phyloP scores from a whole-genome alignment of 805 yeast species.

The Debaryomyces prosopidis region DNA sequence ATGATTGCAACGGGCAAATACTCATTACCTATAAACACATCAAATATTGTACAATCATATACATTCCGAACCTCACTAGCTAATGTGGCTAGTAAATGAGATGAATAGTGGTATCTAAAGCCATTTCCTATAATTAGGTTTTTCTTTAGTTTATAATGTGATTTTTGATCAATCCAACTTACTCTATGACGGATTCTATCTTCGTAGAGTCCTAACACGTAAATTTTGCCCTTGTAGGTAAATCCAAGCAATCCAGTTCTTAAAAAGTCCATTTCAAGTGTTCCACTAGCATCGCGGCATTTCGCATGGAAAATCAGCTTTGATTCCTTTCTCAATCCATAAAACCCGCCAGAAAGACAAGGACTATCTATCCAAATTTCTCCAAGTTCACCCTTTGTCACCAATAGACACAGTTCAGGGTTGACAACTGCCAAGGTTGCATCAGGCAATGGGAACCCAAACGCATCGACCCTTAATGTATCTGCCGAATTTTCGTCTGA shows the following conservation, averaged over 20 bases:
- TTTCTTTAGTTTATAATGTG: conserved; percentile 25
- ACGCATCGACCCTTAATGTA: conserved; percentile 74
- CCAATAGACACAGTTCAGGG: conserved; percentile 81
- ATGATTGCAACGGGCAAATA: conserved; percentile 82
- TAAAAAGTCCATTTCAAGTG: conserved; percentile 72
- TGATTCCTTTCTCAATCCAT: conserved; percentile 68
- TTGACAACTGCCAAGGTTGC: conserved; percentile 92
- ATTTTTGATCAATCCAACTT: conserved; percentile 60
- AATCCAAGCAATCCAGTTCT: conserved; percentile 93
- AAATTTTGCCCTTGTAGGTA: conserved; percentile 81
- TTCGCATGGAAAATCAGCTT: conserved; percentile 78
- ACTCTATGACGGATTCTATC: conserved; percentile 82
- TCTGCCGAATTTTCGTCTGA: conserved; percentile 43
- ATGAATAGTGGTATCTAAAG: conserved; percentile 74
- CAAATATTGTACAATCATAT: conserved; percentile 90
- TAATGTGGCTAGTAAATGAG: conserved; percentile 82
- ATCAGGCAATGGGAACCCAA: conserved; percentile 93
- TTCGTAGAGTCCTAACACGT: conserved; percentile 85
- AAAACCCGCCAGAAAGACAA: conserved; percentile 86
- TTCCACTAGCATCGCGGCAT: conserved; percentile 71
- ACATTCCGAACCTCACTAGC: conserved; percentile 79
- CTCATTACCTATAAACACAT: conserved; percentile 74
- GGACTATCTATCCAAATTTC: conserved; percentile 98
- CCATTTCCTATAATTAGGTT: conserved; percentile 38
- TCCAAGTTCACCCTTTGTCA: conserved; percentile 79